Evolutionary conservation across 306 rosid species (phyloP).

Genomic region (Erythrophleum fordii): DNA sequence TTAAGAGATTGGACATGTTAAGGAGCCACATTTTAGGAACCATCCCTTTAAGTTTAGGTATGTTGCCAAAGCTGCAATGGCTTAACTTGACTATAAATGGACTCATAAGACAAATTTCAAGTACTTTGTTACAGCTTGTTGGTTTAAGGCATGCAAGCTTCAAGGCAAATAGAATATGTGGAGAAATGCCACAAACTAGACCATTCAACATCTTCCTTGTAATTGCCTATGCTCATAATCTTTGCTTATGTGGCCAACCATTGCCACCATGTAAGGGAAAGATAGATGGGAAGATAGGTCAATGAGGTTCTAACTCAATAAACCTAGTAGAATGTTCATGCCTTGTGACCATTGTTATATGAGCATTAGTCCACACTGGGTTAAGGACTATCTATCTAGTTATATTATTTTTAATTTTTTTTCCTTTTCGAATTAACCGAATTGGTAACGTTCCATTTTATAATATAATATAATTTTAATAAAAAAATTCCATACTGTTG

Average conservation of each 20-base stretch:
- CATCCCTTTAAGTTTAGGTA: conserved; percentile 71
- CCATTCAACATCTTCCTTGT: conserved; percentile 82
- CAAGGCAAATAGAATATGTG: conserved; percentile 89
- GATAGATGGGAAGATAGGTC: conserved; percentile 48
- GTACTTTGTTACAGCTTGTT: conserved; percentile 69
- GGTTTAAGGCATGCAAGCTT: conserved; percentile 76
- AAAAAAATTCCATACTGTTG: conserved; percentile 17
- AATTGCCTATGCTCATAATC: conserved; percentile 85
- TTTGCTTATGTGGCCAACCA: conserved; percentile 90
- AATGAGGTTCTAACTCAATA: conserved; percentile 65
- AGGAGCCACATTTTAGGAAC: conserved; percentile 79
- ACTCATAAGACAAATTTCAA: conserved; percentile 77
- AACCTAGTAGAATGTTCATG: conserved; percentile 43
- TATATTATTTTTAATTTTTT: background rate
- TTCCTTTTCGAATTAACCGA: conserved; percentile 17
- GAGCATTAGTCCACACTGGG: conserved; percentile 35
- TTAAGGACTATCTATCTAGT: background rate
- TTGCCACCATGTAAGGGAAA: conserved; percentile 74
- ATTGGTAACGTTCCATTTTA: conserved; percentile 42
- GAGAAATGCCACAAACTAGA: conserved; percentile 88
- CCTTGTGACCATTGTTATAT: conserved; percentile 42
- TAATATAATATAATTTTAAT: conserved; percentile 38
- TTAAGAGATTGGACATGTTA: conserved; percentile 73
- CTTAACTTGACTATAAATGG: conserved; percentile 82
- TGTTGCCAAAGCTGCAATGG: conserved; percentile 73